Percentiles rank a stretch among this genome's conserved stretches.
These are phyloP conservation scores for Wickerhamomyces rabaulensis DNA, from an alignment of 805 yeast genomes.

Conservation along the genomic window DNA sequence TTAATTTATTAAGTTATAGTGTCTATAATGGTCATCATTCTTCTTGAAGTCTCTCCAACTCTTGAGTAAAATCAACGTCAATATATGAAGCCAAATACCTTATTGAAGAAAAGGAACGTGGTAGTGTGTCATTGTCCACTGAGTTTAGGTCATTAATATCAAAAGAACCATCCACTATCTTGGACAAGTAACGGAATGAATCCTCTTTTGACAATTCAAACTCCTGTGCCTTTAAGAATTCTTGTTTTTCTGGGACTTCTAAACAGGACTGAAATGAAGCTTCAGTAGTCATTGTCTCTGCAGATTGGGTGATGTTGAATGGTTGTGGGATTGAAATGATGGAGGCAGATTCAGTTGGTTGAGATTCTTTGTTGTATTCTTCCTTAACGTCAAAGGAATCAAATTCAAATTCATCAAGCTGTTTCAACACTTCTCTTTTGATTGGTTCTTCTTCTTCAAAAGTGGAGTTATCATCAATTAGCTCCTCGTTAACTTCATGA, in stretches of 20 bases:
- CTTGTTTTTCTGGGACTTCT: neutral
- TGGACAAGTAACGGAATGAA: slow-evolving; percentile 41
- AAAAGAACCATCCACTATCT: slow-evolving; percentile 24
- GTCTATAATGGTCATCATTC: neutral
- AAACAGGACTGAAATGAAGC: neutral
- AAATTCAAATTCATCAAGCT: slow-evolving; percentile 1
- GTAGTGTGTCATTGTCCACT: slow-evolving; percentile 15
- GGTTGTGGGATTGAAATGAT: neutral
- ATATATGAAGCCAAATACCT: slow-evolving; percentile 31
- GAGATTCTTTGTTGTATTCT: neutral
- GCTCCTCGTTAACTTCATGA: neutral
- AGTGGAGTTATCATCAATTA: neutral
- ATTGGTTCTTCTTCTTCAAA: neutral
- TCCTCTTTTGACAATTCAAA: slow-evolving; percentile 25
- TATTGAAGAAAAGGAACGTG: slow-evolving; percentile 30
- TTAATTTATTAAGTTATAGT: neutral
- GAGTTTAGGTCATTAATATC: slow-evolving; percentile 6
- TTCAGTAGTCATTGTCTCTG: neutral
- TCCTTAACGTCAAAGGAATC: slow-evolving; percentile 2
- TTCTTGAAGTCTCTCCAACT: neutral
- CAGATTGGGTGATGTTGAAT: neutral
- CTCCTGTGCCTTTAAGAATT: neutral
- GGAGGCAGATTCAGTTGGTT: neutral
- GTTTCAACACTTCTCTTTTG: neutral
- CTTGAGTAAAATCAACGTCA: slow-evolving; percentile 18